These are phyloP conservation scores for Vitis rotundifolia DNA, from an alignment of 164 flowering plant genomes.

Conservation along the genomic window DNA sequence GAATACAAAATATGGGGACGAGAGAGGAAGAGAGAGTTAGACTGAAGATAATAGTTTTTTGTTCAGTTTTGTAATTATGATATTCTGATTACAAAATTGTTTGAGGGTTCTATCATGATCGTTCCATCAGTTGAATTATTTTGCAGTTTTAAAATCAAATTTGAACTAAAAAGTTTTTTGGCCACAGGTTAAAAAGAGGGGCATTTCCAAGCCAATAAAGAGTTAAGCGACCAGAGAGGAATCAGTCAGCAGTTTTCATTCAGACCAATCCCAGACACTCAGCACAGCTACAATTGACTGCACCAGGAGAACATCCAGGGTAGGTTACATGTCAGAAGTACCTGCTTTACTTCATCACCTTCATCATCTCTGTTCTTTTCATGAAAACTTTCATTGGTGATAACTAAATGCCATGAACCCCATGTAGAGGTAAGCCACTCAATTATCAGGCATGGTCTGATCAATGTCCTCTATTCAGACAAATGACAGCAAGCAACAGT, in stretches of 20 bases:
- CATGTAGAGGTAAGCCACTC: background rate
- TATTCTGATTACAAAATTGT: no score
- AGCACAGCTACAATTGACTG: slow-evolving; percentile 46
- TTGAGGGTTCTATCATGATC: no score
- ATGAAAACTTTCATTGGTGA: no score
- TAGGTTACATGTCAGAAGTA: slow-evolving; percentile 57
- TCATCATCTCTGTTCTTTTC: slow-evolving; percentile 40
- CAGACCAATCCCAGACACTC: slow-evolving; percentile 43
- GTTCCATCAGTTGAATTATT: no score
- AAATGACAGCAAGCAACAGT: background rate
- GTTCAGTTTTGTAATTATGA: no score
- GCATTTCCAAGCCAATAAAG: background rate
- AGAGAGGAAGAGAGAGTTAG: no score
- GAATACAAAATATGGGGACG: no score
- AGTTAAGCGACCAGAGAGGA: slow-evolving; percentile 28
- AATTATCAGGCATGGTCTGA: background rate
- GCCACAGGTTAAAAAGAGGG: no score
- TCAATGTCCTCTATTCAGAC: background rate
- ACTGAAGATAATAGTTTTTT: no score
- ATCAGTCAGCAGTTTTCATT: slow-evolving; percentile 58
- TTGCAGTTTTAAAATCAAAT: no score
- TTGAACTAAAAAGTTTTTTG: no score
- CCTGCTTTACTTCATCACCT: slow-evolving; percentile 66
- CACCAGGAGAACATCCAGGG: slow-evolving; percentile 58
- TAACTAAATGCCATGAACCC: no score